Percentiles rank a stretch among this genome's conserved stretches.
These are phyloP conservation scores for Salix suchowensis DNA, from an alignment of 345 rosid species.

Conservation along the genomic window DNA sequence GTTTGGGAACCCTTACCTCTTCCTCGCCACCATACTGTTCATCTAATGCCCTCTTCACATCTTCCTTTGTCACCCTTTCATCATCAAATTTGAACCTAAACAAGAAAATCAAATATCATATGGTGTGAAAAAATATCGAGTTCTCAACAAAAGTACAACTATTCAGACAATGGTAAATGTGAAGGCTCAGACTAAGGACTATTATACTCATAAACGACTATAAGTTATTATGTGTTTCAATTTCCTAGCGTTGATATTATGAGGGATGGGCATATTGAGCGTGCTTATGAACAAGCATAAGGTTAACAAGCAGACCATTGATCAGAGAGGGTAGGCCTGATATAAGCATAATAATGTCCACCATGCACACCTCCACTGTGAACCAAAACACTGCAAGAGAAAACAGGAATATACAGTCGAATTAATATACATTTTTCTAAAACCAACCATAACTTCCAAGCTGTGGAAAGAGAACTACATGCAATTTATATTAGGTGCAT, in stretches of 20 bases:
- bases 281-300: not conserved
- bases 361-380: constrained; percentile 98
- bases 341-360: constrained; percentile 97
- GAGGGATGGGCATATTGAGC: not conserved
- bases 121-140: not conserved
- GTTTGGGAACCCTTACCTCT: constrained; percentile 43
- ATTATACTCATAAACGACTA: not conserved
- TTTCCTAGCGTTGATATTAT: not conserved
- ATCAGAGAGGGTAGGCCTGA: constrained; percentile 90
- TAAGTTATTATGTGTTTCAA: not conserved
- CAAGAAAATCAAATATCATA: not conserved
- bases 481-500: not conserved
- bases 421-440: not conserved
- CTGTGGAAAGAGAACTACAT: not conserved
- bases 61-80: constrained; percentile 96
- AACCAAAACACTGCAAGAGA: constrained; percentile 70
- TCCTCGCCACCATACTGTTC: constrained; percentile 99
- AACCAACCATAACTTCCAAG: not conserved
- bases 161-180: not conserved
- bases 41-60: constrained; percentile 79
- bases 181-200: not conserved
- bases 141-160: not conserved
- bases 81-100: constrained; percentile 97
- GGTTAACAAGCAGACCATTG: constrained; percentile 57
- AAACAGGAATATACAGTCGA: constrained; percentile 19